These are phyloP conservation scores for Bertia moriformis DNA, from an alignment of 2,329 filamentous ascomycete species.

Conservation along the genomic window DNA sequence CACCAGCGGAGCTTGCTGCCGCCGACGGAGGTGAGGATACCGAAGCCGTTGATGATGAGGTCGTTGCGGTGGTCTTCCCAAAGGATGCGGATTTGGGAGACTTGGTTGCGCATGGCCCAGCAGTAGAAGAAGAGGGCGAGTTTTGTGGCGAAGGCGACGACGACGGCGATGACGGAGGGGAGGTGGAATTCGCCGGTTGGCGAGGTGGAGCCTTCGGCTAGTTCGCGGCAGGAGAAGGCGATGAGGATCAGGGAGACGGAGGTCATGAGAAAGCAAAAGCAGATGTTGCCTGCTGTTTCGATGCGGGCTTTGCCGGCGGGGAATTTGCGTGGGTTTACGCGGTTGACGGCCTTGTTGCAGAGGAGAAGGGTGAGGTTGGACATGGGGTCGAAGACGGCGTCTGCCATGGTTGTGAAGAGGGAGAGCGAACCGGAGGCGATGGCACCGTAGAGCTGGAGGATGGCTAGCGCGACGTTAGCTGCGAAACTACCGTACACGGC, in stretches of 20 bases:
- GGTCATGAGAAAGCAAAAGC: slow-evolving; percentile 93
- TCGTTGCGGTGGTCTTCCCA: slow-evolving; percentile 98
- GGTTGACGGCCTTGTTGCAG: slow-evolving; percentile 73
- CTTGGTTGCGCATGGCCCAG: slow-evolving; percentile 77
- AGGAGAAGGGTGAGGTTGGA: slow-evolving; percentile 79
- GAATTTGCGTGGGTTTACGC: slow-evolving; percentile 73
- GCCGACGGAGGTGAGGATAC: slow-evolving; percentile 79
- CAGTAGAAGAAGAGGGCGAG: slow-evolving; percentile 77
- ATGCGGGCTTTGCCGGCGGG: slow-evolving; percentile 86
- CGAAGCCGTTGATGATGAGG: slow-evolving; percentile 88
- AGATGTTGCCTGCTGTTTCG: slow-evolving; percentile 89
- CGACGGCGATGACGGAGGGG: slow-evolving; percentile 72
- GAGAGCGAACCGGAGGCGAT: slow-evolving; percentile 79
- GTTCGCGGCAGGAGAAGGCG: slow-evolving; percentile 65
- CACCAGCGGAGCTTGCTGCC: slow-evolving; percentile 83
- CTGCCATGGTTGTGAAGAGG: slow-evolving; percentile 93
- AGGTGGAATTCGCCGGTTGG: slow-evolving; percentile 54
- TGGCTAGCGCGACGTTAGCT: slow-evolving; percentile 67
- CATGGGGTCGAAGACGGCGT: slow-evolving; percentile 82
- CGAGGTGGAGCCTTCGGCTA: slow-evolving; percentile 33
- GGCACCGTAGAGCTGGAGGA: slow-evolving; percentile 78
- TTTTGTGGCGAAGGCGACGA: slow-evolving; percentile 73
- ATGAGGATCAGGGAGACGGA: slow-evolving; percentile 84
- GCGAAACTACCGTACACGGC: slow-evolving; percentile 54
- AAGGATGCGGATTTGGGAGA: slow-evolving; percentile 79